A percentile compares a stretch with the other conserved stretches of the same genome.
phyloP scores from a whole-genome alignment of 2,329 filamentous ascomycete species.

The Byssochlamys sp. region DNA sequence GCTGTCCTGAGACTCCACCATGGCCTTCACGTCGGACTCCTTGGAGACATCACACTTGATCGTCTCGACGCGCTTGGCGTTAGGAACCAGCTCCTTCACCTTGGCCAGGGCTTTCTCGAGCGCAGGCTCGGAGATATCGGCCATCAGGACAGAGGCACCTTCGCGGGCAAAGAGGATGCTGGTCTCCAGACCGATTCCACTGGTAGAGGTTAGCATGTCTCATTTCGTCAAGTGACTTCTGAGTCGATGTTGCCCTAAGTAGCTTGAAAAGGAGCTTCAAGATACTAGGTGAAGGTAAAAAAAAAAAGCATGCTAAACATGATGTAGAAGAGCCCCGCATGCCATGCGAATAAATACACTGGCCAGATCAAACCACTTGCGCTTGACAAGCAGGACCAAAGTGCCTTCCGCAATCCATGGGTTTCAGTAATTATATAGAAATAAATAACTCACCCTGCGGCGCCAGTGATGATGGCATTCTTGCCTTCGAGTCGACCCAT shows the following conservation, averaged over 20 bases:
- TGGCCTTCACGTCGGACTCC: constrained; percentile 65
- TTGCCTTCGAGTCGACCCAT: constrained; percentile 51
- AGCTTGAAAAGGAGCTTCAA: too few relatives aligned
- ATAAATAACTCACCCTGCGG: constrained; percentile 58
- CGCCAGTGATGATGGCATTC: constrained; percentile 71
- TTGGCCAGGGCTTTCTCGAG: constrained; percentile 68
- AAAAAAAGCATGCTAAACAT: too few relatives aligned
- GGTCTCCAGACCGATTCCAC: constrained; percentile 88
- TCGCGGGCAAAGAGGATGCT: constrained; percentile 81
- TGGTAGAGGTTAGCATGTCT: constrained; percentile 7
- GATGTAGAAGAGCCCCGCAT: too few relatives aligned
- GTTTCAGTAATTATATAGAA: not conserved
- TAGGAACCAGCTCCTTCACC: constrained; percentile 61
- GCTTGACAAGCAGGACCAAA: not conserved
- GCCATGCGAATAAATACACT: too few relatives aligned
- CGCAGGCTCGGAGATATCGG: constrained; percentile 70
- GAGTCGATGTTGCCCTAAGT: too few relatives aligned
- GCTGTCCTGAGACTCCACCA: constrained; percentile 63
- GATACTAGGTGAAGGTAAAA: too few relatives aligned
- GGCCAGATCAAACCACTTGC: too few relatives aligned
- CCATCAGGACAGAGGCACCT: constrained; percentile 74
- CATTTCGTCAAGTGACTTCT: not conserved
- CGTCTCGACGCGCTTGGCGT: constrained; percentile 52
- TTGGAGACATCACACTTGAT: constrained; percentile 71
- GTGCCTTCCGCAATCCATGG: not conserved